Evolutionary conservation across 2,329 filamentous ascomycete species (phyloP), one percentile per base, ranked within the genome.

Genomic region (Acrocalymma vagum): DNA sequence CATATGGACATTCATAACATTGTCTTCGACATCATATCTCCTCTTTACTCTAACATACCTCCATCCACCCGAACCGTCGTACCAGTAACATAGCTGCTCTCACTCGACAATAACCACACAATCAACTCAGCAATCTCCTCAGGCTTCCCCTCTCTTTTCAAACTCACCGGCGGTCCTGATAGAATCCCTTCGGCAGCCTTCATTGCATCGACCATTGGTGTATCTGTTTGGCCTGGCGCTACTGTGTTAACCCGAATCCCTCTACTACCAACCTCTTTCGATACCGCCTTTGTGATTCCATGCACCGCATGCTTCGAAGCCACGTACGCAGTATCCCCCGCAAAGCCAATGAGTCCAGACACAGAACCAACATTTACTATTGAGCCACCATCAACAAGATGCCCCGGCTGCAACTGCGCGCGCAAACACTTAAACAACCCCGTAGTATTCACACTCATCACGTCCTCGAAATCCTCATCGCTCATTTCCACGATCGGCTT

Each of bases 101-200:
- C 41, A 10, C 35, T 34, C 4, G 41, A 29, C 18, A 52, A 22
- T 29, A 52, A 34, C 41, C 41, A 52, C 2, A 34, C 34, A 41
- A 52, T 45, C 9, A 28, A 13, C 34, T 45, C 41, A 11, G 48
- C 48, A 32, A 52, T 33, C 31, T 52, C 48, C 30, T 49, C 48
- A n/a, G 48, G 37, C 34, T 46, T 24, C n/a, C 37, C 48, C 25
- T 78, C 51, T 8, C 78, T 68, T 15, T 63, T 62, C 33, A 80
- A 54, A 0, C 76, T 73, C 7, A 73, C 28, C 4, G 15, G 13
- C 23, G 44, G 44, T 24, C 24, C n/a, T 11, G 28, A 28, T 8
- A 44, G 21, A n/a, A 31, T 23, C 1, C 39, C 44, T 17, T 51
- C 45, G 5, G 20, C 37, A 9, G 26, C 29, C 9, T 21, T 27